Evolutionary conservation across 169 alveolate species (phyloP).

Genomic region (Amoebophrya sp.): DNA sequence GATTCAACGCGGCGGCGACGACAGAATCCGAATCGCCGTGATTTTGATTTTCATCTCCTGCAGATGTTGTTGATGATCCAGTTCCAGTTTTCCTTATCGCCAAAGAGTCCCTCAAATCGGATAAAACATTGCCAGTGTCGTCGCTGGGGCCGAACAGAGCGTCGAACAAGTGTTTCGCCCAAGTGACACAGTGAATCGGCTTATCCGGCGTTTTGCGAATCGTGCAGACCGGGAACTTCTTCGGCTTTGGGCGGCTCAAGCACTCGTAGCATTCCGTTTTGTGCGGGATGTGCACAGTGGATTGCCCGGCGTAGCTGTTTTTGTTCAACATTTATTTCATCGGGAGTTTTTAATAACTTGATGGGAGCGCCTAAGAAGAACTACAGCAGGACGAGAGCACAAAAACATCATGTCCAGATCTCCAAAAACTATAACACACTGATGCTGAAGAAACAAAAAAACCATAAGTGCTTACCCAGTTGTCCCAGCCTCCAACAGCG

Average conservation of each 20-base stretch:
- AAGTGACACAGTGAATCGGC: constrained; percentile 77
- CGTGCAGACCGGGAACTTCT: constrained; percentile 82
- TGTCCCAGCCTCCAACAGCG: neutral
- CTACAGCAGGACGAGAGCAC: no score
- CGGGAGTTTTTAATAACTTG: no score
- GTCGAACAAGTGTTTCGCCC: constrained; percentile 70
- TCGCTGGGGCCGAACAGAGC: neutral
- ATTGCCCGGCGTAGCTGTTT: constrained; percentile 29
- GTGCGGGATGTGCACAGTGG: constrained; percentile 9
- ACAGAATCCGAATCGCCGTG: neutral
- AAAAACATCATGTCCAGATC: no score
- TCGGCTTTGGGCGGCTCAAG: neutral
- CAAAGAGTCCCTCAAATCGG: neutral
- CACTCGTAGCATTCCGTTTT: constrained; percentile 30
- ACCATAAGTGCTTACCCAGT: no score
- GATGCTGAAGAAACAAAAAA: no score
- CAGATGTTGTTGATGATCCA: no score
- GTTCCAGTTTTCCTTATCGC: no score
- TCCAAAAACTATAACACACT: no score
- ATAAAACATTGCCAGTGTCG: neutral
- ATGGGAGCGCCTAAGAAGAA: no score
- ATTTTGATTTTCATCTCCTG: no score
- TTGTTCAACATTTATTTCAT: no score
- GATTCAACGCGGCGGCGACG: neutral
- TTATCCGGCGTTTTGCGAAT: constrained; percentile 77